Percentiles rank a stretch among this genome's conserved stretches.
Conservation (phyloP, 257 asterid species). For the Eustoma russellianum region DNA sequence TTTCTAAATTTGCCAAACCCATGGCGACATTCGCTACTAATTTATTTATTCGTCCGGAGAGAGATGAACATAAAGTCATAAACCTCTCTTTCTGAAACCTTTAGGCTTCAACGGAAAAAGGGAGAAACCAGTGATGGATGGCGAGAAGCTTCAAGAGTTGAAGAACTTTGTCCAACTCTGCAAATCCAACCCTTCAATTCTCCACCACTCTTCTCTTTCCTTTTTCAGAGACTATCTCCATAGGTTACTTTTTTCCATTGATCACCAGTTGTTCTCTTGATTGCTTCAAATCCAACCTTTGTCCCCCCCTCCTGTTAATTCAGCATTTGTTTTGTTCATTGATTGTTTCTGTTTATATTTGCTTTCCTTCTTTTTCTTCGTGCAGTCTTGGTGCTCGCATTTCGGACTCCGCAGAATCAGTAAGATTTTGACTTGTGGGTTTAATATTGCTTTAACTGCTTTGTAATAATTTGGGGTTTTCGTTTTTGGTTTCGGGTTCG, state of each 20-base stretch:
- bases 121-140: conserved; percentile 28
- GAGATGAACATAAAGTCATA: too few species aligned
- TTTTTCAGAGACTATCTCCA: conserved; percentile 55
- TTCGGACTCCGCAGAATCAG: conserved; percentile 35
- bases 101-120: too few species aligned
- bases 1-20: too few species aligned
- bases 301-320: neutral
- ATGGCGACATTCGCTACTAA: too few species aligned
- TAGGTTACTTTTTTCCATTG: conserved; percentile 22
- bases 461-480: neutral
- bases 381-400: conserved; percentile 56
- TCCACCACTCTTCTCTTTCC: conserved; percentile 37
- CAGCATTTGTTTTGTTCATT: neutral
- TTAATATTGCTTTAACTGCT: neutral
- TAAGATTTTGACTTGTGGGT: conserved; percentile 18
- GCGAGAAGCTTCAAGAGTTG: conserved; percentile 31
- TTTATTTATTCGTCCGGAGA: too few species aligned
- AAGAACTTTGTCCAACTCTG: conserved; percentile 36
- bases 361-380: too few species aligned
- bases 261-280: neutral
- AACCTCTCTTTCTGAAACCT: too few species aligned
- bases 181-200: conserved; percentile 37
- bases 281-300: conserved; percentile 1
- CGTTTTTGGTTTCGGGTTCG: neutral
- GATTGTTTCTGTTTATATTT: too few species aligned